Evolutionary conservation across 192 early-diverging fungal species (phyloP).

Genomic region (Kickxella alabastrina): DNA sequence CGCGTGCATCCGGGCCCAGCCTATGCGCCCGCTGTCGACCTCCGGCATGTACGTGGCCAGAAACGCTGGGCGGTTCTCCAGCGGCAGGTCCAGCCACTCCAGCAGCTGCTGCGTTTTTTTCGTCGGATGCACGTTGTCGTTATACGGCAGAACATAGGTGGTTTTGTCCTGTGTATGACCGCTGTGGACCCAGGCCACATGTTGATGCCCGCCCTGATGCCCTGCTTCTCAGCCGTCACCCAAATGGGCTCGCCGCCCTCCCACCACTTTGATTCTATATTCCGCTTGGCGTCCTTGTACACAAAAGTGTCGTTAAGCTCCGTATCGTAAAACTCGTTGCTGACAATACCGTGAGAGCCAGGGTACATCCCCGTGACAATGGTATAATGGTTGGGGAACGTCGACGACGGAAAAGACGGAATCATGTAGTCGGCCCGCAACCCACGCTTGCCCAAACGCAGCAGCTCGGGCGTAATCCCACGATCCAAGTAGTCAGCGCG

Average conservation of each 20-base stretch:
- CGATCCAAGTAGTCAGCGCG: slow-evolving; percentile 78
- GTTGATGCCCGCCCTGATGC: slow-evolving; percentile 63
- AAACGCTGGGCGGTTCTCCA: slow-evolving; percentile 64
- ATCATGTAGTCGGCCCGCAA: slow-evolving; percentile 50
- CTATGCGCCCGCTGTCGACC: slow-evolving; percentile 77
- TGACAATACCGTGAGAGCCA: slow-evolving; percentile 87
- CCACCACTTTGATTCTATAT: slow-evolving; percentile 78
- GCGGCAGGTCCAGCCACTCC: slow-evolving; percentile 76
- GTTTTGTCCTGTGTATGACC: slow-evolving; percentile 53
- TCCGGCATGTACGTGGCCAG: slow-evolving; percentile 77
- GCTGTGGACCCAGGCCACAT: slow-evolving; percentile 90
- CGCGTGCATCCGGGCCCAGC: slow-evolving; percentile 61
- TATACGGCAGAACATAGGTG: slow-evolving; percentile 62
- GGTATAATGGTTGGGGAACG: slow-evolving; percentile 93
- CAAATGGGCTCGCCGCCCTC: slow-evolving; percentile 83
- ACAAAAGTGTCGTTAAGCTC: slow-evolving; percentile 66
- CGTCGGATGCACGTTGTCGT: slow-evolving; percentile 35
- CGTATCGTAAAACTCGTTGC: slow-evolving; percentile 78
- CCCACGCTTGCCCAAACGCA: slow-evolving; percentile 23
- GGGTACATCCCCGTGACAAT: slow-evolving; percentile 92
- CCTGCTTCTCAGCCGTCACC: slow-evolving; percentile 77
- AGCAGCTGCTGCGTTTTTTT: slow-evolving; percentile 61
- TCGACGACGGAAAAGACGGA: slow-evolving; percentile 59
- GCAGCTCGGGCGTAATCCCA: slow-evolving; percentile 63
- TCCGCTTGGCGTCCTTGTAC: slow-evolving; percentile 65